Evolutionary conservation across 345 rosid species (phyloP).

Genomic region (Syzygium grande): DNA sequence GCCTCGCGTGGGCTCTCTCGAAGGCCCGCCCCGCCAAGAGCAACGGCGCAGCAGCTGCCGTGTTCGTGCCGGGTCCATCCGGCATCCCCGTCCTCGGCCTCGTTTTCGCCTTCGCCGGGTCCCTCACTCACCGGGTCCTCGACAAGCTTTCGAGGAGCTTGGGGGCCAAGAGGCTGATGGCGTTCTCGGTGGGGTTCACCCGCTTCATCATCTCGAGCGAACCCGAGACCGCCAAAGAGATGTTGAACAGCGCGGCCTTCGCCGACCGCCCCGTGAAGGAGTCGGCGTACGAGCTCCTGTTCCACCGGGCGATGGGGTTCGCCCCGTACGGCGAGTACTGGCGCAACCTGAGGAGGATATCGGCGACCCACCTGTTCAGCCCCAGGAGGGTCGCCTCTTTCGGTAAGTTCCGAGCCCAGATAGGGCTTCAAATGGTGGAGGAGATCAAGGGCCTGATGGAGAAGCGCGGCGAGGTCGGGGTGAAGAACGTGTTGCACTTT

Average conservation of each 20-base stretch:
- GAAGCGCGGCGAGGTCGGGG: constrained; percentile 29
- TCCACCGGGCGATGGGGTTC: constrained; percentile 83
- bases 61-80: constrained; percentile 54
- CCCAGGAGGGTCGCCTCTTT: constrained; percentile 47
- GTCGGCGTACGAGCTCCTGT: constrained; percentile 76
- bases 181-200: constrained; percentile 72
- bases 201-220: constrained; percentile 64
- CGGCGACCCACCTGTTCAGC: constrained; percentile 71
- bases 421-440: constrained; percentile 42
- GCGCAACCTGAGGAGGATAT: constrained; percentile 78
- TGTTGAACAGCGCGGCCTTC: constrained; percentile 65
- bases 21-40: constrained; percentile 1
- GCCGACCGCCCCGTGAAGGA: constrained; percentile 83
- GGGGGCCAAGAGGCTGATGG: constrained; percentile 48
- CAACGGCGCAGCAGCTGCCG: background rate
- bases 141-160: constrained; percentile 23
- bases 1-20: constrained; percentile 55
- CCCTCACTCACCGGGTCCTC: constrained; percentile 51
- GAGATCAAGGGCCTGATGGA: constrained; percentile 19
- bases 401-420: constrained; percentile 31
- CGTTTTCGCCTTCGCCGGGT: constrained; percentile 25
- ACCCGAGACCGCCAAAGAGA: constrained; percentile 69
- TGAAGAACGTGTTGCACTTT: constrained; percentile 46
- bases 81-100: constrained; percentile 56
- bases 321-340: constrained; percentile 83